Conservation (phyloP, 2,329 filamentous ascomycete genomes). For the Fusarium ambrosium region DNA sequence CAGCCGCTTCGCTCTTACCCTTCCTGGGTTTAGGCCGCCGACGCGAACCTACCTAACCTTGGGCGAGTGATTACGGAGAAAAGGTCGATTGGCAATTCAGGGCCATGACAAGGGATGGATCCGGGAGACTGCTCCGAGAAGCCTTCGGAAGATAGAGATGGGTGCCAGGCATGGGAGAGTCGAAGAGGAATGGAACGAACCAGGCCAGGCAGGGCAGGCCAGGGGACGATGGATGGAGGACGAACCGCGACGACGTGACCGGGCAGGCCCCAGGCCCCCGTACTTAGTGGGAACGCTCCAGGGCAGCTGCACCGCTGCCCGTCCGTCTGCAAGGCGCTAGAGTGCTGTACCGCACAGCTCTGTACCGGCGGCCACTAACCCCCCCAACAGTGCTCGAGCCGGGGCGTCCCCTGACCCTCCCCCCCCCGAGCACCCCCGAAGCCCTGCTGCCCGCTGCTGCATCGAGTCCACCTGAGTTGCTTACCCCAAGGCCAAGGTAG, state of each 20-base stretch:
- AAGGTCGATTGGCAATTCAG: constrained; percentile 10
- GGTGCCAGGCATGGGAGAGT: background rate
- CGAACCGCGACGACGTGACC: constrained; percentile 29
- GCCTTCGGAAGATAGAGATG: constrained; percentile 4
- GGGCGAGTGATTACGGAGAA: constrained; percentile 26
- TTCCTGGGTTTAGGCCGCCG: constrained; percentile 32
- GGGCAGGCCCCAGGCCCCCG: background rate
- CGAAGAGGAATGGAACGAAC: constrained; percentile 28
- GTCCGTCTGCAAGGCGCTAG: constrained; percentile 22
- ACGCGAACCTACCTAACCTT: constrained; percentile 30
- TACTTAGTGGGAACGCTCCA: constrained; percentile 29
- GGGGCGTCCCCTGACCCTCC: constrained; percentile 14
- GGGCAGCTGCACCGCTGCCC: constrained; percentile 31
- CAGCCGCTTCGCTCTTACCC: constrained; percentile 33
- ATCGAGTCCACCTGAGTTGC: too few relatives aligned
- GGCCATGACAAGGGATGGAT: constrained; percentile 1
- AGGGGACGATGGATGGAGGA: constrained; percentile 5
- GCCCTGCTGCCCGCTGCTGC: too few relatives aligned
- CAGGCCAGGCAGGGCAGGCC: background rate
- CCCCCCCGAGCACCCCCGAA: too few relatives aligned
- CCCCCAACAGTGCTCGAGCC: constrained; percentile 31
- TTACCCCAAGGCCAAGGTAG: too few relatives aligned
- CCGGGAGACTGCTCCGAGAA: constrained; percentile 13
- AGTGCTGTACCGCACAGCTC: constrained; percentile 28
- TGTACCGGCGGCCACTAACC: constrained; percentile 40